Evolutionary conservation across 768 basidiomycete species (phyloP).

Genomic region (Tulasnella sp.): DNA sequence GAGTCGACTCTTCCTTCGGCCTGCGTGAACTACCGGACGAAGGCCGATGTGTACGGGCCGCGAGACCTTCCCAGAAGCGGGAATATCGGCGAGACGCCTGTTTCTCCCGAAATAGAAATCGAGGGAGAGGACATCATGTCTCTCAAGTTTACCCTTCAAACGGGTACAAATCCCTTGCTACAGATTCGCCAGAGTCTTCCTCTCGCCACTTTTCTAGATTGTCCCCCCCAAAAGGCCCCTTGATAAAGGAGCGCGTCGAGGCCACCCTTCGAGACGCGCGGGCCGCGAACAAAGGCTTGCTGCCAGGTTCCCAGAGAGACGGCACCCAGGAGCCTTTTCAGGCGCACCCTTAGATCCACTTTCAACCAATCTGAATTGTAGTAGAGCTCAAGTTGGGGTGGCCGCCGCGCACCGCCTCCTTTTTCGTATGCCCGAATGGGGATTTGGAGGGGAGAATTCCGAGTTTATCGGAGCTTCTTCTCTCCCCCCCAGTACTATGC

Average conservation of each 20-base stretch:
- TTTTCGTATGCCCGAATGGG: background rate
- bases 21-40: background rate
- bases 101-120: too few species aligned
- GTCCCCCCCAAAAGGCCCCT: background rate
- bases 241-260: background rate
- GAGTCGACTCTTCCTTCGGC: background rate
- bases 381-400: background rate
- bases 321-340: background rate
- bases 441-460: conserved; percentile 16
- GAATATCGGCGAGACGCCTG: background rate
- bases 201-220: background rate
- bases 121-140: too few species aligned
- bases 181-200: background rate
- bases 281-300: background rate
- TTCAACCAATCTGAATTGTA: conserved; percentile 8
- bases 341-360: background rate
- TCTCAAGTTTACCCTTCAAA: too few species aligned
- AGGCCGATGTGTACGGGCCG: background rate
- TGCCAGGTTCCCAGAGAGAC: background rate
- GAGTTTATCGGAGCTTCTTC: background rate
- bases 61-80: background rate
- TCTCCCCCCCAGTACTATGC: background rate
- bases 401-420: background rate
- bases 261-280: too few species aligned
- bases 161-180: too few species aligned